These are phyloP conservation scores for Maudiozyma humilis DNA, from an alignment of 1,139 yeast genomes.

Conservation along the genomic window DNA sequence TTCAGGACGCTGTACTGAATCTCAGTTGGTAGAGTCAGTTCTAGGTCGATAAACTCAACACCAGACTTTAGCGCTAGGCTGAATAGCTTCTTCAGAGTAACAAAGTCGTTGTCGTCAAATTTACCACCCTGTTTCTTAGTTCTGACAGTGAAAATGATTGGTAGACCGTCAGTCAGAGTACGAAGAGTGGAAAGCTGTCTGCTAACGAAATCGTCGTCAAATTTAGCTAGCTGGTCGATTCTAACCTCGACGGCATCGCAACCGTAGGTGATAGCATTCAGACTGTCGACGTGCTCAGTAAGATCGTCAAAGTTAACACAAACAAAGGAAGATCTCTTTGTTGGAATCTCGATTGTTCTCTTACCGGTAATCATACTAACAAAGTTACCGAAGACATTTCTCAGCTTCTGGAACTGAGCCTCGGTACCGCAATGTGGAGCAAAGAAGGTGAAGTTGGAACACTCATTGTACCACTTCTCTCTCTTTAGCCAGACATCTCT, in stretches of 20 bases:
- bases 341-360: conserved; percentile 39
- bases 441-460: conserved; percentile 71
- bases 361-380: conserved; percentile 58
- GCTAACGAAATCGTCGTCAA: conserved; percentile 49
- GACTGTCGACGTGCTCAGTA: conserved; percentile 39
- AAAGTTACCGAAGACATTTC: conserved; percentile 51
- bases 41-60: conserved; percentile 48
- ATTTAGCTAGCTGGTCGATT: conserved; percentile 57
- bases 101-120: conserved; percentile 51
- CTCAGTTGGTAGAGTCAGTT: conserved; percentile 37
- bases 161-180: conserved; percentile 48
- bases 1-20: conserved; percentile 37
- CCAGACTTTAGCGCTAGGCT: conserved; percentile 61
- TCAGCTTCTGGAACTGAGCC: conserved; percentile 49
- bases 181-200: conserved; percentile 69
- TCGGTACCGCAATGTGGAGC: conserved; percentile 61
- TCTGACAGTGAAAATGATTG: conserved; percentile 75
- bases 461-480: conserved; percentile 68
- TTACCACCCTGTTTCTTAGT: conserved; percentile 76
- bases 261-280: conserved; percentile 56
- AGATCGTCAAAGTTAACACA: conserved; percentile 59
- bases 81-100: conserved; percentile 44
- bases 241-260: conserved; percentile 77
- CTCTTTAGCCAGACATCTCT: conserved; percentile 77
- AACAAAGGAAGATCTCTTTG: conserved; percentile 57